Evolutionary conservation across 2,329 filamentous ascomycete genomes (phyloP).

Genomic region (Nemania sp.): DNA sequence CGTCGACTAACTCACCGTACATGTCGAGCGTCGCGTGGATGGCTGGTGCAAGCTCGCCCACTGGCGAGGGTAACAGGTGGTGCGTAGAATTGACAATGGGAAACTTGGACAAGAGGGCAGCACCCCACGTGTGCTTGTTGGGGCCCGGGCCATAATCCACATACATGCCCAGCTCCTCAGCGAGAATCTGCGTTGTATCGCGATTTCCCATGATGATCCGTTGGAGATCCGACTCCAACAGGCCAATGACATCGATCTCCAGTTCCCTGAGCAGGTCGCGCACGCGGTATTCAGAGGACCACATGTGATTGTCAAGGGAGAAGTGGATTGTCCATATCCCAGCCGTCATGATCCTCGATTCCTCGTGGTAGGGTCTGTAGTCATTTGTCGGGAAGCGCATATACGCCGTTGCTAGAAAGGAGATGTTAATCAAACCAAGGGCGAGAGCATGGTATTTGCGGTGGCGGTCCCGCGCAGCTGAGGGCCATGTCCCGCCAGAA

Average conservation of each 20-base stretch:
- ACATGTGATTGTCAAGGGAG: constrained; percentile 97
- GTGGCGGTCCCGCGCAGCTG: constrained; percentile 46
- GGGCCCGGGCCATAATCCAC: constrained; percentile 96
- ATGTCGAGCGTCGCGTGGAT: constrained; percentile 96
- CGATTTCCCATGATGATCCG: constrained; percentile 99
- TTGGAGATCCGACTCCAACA: constrained; percentile 90
- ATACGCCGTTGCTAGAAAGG: constrained; percentile 81
- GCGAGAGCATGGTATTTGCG: constrained; percentile 60
- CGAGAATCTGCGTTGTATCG: constrained; percentile 91
- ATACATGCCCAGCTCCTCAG: constrained; percentile 98
- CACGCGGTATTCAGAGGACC: constrained; percentile 94
- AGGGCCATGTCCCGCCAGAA: constrained; percentile 45
- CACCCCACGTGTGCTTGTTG: constrained; percentile 98
- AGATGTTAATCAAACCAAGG: constrained; percentile 75
- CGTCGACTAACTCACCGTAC: constrained; percentile 86
- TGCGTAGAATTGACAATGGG: constrained; percentile 97
- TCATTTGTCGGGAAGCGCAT: constrained; percentile 91
- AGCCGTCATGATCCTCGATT: constrained; percentile 86
- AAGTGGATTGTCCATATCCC: constrained; percentile 99
- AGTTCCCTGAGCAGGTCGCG: constrained; percentile 87
- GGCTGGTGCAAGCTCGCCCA: constrained; percentile 91
- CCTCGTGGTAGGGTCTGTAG: constrained; percentile 85
- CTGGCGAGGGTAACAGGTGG: constrained; percentile 89
- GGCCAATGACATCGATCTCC: constrained; percentile 96
- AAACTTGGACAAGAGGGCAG: constrained; percentile 92